Conservation (phyloP, 352 stramenopile species). For the Proteromonas lacertae region DNA sequence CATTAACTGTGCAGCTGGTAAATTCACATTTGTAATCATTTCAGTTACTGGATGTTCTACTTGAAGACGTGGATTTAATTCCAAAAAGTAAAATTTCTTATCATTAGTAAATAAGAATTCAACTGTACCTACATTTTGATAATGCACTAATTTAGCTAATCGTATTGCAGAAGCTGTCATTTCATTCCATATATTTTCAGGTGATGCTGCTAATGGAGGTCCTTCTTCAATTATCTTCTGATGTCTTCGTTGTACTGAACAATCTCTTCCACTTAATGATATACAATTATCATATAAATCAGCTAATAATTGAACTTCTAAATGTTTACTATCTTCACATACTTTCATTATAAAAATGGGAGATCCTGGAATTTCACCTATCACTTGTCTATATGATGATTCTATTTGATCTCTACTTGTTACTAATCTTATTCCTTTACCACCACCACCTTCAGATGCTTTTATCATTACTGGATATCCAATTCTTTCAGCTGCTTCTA, state of each 20-base stretch:
- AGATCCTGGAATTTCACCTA: slow-evolving; percentile 80
- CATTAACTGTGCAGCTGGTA: slow-evolving; percentile 64
- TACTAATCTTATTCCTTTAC: slow-evolving; percentile 84
- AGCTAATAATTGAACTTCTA: slow-evolving; percentile 94
- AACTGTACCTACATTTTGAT: slow-evolving; percentile 93
- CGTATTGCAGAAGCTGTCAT: slow-evolving; percentile 89
- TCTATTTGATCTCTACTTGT: slow-evolving; percentile 34
- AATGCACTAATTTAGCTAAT: slow-evolving; percentile 87
- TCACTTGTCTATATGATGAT: slow-evolving; percentile 73
- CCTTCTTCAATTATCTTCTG: slow-evolving; percentile 99
- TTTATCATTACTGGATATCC: slow-evolving; percentile 99
- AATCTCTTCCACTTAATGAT: slow-evolving; percentile 90
- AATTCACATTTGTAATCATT: slow-evolving; percentile 86
- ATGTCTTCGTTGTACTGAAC: slow-evolving; percentile 88
- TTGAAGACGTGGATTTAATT: slow-evolving; percentile 95
- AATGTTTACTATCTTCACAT: slow-evolving; percentile 66
- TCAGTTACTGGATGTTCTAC: slow-evolving; percentile 94
- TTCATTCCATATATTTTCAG: slow-evolving; percentile 55
- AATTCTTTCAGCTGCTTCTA: slow-evolving; percentile 62
- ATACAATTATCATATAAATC: slow-evolving; percentile 89
- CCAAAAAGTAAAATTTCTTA: slow-evolving; percentile 90
- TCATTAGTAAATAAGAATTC: slow-evolving; percentile 90
- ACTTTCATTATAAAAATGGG: slow-evolving; percentile 99
- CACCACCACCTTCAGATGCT: slow-evolving; percentile 82
- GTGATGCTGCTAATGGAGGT: slow-evolving; percentile 55